phyloP scores from a whole-genome alignment of 2,329 filamentous ascomycete genomes.

The Diplodia sapinea region DNA sequence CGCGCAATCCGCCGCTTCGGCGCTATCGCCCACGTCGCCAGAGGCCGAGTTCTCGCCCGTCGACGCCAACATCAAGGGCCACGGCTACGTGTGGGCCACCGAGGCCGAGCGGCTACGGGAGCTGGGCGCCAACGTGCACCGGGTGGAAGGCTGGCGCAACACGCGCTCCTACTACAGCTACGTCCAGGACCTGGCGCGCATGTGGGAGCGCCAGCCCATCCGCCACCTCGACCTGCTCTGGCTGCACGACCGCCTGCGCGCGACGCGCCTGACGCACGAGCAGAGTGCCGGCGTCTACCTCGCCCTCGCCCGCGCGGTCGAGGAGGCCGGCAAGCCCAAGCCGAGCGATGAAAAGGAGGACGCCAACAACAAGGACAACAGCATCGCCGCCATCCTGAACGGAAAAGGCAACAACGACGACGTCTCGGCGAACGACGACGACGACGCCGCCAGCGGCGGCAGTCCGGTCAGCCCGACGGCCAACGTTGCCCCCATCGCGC shows the following conservation, averaged over 20 bases:
- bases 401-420: constrained; percentile 32
- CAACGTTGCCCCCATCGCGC: background rate
- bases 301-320: constrained; percentile 75
- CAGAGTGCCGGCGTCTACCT: constrained; percentile 86
- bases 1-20: constrained; percentile 60
- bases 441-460: constrained; percentile 33
- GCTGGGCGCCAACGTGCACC: constrained; percentile 85
- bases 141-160: constrained; percentile 96
- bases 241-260: constrained; percentile 87
- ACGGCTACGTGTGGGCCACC: constrained; percentile 95
- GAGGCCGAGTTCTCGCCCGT: constrained; percentile 30
- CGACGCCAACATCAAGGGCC: constrained; percentile 68
- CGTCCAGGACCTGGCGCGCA: constrained; percentile 65
- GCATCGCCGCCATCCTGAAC: constrained; percentile 7
- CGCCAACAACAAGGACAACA: background rate
- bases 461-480: constrained; percentile 18
- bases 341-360: constrained; percentile 22
- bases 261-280: constrained; percentile 75
- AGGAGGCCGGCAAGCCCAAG: constrained; percentile 45
- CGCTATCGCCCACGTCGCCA: constrained; percentile 24
- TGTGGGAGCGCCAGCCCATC: constrained; percentile 61
- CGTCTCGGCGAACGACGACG: constrained; percentile 30
- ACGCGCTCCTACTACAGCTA: constrained; percentile 95
- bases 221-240: constrained; percentile 88
- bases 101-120: constrained; percentile 81